Evolutionary conservation across 352 stramenopile species (phyloP), one percentile per base, ranked within the genome.

Genomic region (Phytophthora pistaciae): DNA sequence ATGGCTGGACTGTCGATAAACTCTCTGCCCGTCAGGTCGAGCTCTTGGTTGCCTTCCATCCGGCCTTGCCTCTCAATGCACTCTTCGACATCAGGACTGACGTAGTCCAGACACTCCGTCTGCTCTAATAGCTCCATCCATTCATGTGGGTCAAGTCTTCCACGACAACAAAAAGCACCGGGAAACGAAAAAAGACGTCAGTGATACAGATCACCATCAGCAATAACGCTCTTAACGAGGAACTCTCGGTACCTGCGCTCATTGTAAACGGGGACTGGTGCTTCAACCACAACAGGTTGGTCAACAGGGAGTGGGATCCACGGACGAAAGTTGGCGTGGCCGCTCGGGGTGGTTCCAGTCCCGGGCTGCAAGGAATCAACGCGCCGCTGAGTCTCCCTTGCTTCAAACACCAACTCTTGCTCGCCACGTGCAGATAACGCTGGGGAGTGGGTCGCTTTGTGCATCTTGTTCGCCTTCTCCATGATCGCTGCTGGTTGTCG

Each of bases 111-210:
- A 16, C 59, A 78, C 27, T 85, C 77, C 0, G 65, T 64, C 20
- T 73, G 68, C 1, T 78, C 62, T 14, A 94, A 69, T 7, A 94
- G 49, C n/a, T 90, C 80, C 1, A 89, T 70, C 87, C 85, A 94
- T 31, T 91, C 83, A 8, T 57, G 66, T 10, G 70, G 57, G 11
- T 71, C 68, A 7, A 85, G 52, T 10, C 72, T 83, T 27, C 33
- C 23, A 50, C 10, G 66, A 40, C 16, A 58, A 36, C 10, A 56
- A 46, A 42, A 50, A 10, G 18, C 14, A 20, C 21, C 18, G n/a
- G n/a, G 11, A 18, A 52, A 13, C 40, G 27, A 53, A 16, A 49
- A 31, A 31, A 42, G 0, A 16, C 36, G 44, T 46, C 56, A 64
- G 42, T 20, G 3, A 42, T 10, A 38, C 8, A 62, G 3, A 56